phyloP scores from a whole-genome alignment of 345 rosid genomes.

The Psidium friedrichsthalianum region DNA sequence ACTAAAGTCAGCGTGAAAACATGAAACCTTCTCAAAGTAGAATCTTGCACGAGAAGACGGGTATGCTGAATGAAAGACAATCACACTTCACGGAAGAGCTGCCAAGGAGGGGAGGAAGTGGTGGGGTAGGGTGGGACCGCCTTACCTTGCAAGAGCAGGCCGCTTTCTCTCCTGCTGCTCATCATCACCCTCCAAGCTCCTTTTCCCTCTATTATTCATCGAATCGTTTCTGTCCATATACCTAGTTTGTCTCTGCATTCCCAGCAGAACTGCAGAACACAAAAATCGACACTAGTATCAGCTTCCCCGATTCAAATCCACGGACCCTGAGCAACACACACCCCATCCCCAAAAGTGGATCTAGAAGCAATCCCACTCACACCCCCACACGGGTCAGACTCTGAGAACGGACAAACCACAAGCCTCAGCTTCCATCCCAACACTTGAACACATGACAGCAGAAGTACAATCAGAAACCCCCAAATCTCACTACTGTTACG shows the following conservation, averaged over 20 bases:
- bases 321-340: neutral
- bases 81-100: neutral
- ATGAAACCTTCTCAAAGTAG: neutral
- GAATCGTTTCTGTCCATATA: slow-evolving; percentile 48
- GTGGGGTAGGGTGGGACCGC: neutral
- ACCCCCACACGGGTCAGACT: neutral
- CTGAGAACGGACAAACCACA: neutral
- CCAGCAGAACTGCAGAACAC: neutral
- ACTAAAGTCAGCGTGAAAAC: neutral
- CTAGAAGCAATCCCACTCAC: neutral
- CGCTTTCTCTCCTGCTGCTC: slow-evolving; percentile 45
- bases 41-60: neutral
- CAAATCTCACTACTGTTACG: neutral
- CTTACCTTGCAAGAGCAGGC: slow-evolving; percentile 48
- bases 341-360: neutral
- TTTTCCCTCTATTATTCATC: slow-evolving; percentile 47
- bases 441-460: neutral
- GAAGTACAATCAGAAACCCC: neutral
- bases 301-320: neutral
- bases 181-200: slow-evolving; percentile 36
- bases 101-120: neutral
- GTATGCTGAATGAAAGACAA: neutral
- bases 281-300: neutral
- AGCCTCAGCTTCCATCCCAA: neutral
- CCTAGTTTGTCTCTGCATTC: slow-evolving; percentile 41